phyloP scores from a whole-genome alignment of 2,329 filamentous ascomycete genomes.

The Thelonectria discophora region DNA sequence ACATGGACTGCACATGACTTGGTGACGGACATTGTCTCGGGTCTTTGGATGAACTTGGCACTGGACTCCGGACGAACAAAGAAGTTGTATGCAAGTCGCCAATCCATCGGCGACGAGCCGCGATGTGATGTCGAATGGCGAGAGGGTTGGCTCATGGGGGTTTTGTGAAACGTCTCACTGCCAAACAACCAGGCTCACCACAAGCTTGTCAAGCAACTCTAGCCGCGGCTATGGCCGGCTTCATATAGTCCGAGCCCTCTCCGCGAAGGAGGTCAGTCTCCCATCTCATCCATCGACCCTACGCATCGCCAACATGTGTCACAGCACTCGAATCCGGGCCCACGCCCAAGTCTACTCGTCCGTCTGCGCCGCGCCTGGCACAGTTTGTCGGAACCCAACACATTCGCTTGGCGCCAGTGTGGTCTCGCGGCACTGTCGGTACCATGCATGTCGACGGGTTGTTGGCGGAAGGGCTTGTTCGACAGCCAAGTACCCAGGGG shows the following conservation, averaged over 20 bases:
- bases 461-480: conserved; percentile 35
- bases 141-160: background rate
- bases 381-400: conserved; percentile 33
- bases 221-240: background rate
- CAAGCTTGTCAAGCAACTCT: background rate
- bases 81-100: background rate
- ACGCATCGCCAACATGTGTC: background rate
- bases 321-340: background rate
- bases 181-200: background rate
- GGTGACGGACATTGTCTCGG: background rate
- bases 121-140: conserved; percentile 10
- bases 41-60: background rate
- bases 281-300: background rate
- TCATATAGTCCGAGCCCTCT: background rate
- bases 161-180: conserved; percentile 16
- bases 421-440: conserved; percentile 36
- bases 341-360: background rate
- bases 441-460: conserved; percentile 40
- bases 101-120: background rate
- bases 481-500: conserved; percentile 35
- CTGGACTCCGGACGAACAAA: conserved; percentile 1
- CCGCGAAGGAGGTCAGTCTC: background rate
- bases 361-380: conserved; percentile 37
- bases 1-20: background rate
- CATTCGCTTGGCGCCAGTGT: conserved; percentile 27